Evolutionary conservation across 768 basidiomycete species (phyloP).

Genomic region (Leucocoprinus leucothites): DNA sequence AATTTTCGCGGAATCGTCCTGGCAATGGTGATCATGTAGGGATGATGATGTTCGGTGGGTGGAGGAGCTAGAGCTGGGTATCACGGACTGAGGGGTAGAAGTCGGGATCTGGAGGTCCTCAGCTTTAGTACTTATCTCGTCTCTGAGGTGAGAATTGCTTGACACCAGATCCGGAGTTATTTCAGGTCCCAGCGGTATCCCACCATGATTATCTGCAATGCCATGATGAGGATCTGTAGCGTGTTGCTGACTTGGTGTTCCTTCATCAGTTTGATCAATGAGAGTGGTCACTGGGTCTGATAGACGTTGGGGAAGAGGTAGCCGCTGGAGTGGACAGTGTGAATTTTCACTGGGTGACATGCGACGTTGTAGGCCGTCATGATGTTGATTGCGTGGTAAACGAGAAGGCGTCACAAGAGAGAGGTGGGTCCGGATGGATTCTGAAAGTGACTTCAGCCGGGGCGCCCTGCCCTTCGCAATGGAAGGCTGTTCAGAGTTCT

Average conservation of each 20-base stretch:
- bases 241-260: background rate
- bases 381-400: background rate
- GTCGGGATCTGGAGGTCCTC: background rate
- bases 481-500: background rate
- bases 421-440: constrained; percentile 5
- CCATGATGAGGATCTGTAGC: background rate
- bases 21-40: constrained; percentile 5
- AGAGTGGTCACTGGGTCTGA: constrained; percentile 1
- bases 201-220: background rate
- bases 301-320: constrained; percentile 1
- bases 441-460: background rate
- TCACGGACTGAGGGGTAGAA: background rate
- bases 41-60: constrained; percentile 7
- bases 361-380: background rate
- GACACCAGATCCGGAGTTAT: background rate
- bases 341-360: background rate
- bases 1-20: background rate
- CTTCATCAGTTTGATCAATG: constrained; percentile 1
- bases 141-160: background rate
- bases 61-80: background rate
- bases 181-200: background rate
- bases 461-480: background rate
- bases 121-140: background rate
- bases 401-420: background rate
- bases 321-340: background rate